Evolutionary conservation across 2,329 filamentous ascomycete genomes (phyloP), one percentile per base, ranked within the genome.

Genomic region (Talaromyces sp.): DNA sequence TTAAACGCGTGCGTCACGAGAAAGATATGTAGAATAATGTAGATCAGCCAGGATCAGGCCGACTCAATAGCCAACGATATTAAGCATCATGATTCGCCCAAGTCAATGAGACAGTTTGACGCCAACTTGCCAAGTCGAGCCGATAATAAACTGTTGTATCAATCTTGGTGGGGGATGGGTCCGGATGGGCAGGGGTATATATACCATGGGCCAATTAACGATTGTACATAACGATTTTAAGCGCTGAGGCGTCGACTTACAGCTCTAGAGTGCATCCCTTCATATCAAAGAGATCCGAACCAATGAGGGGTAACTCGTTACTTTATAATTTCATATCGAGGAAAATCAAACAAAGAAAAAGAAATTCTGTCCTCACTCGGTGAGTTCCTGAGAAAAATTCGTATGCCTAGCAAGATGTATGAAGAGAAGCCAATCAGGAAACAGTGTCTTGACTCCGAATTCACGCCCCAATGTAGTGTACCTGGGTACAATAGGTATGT

Each of bases 241-340:
- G 61, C 61, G 61, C 61, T 49, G 61, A 63, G 61, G 61, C 61
- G 61, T 59, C 38, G 36, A 40, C 22, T 17, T 59, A 59, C 56
- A 59, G 53, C 53, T 56, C 31, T 56, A 56, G 31, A 17, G 19
- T 56, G 53, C 53, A 56, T 22, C 29, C 31, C 17, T 38, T 36
- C 29, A 56, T 56, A 38, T 36, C 31, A 22, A 15, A 25, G n/a
- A 36, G 5, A 56, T 25, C 29, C 53, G 31, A 22, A 31, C 56
- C 56, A 59, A 45, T 59, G 13, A 59, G 19, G 25, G 5, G 36
- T 29, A 27, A 25, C 1, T 6, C 11, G 19, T 43, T 43, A 43
- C 25, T 59, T 45, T 10, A 45, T 45, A 27, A 17, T 25, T 59
- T 31, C 36, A 59, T 59, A 45, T 45, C 22, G 22, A 59, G 15